A percentile compares a stretch with the other conserved stretches of the same genome.
phyloP scores from a whole-genome alignment of 2,329 filamentous ascomycete genomes.

The Scytalidium sp. region DNA sequence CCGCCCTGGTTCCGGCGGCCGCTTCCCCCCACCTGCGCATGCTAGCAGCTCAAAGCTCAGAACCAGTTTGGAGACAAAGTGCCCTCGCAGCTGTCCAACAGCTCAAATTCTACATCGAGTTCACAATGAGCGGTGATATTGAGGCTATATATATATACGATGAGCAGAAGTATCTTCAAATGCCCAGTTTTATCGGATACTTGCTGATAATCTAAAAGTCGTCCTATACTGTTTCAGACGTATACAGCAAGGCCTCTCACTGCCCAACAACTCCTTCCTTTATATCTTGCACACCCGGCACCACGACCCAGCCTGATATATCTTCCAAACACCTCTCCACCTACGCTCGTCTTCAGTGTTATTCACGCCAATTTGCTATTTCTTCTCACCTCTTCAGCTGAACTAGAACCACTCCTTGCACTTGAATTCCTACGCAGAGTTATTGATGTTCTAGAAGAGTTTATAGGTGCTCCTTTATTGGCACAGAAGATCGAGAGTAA shows the following conservation, averaged over 20 bases:
- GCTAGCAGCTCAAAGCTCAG: background rate
- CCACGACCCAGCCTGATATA: conserved; percentile 87
- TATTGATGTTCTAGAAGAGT: conserved; percentile 90
- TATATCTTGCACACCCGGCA: conserved; percentile 78
- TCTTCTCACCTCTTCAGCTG: conserved; percentile 77
- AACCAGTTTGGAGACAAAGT: background rate
- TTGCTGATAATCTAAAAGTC: conserved; percentile 49
- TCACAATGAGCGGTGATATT: conserved; percentile 77
- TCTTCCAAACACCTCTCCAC: conserved; percentile 75
- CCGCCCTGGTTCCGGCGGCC: background rate
- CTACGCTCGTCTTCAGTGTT: conserved; percentile 85
- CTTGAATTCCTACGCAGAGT: conserved; percentile 94
- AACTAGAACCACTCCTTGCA: conserved; percentile 84
- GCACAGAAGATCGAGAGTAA: conserved; percentile 82
- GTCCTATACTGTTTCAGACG: conserved; percentile 80
- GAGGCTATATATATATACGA: conserved; percentile 97
- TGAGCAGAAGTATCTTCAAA: conserved; percentile 73
- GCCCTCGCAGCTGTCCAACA: conserved; percentile 7
- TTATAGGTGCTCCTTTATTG: conserved; percentile 82
- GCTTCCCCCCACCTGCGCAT: conserved; percentile 1
- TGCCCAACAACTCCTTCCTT: conserved; percentile 72
- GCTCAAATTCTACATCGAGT: conserved; percentile 8
- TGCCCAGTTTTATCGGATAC: conserved; percentile 10
- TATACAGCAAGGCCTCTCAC: conserved; percentile 81
- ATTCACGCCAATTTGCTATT: conserved; percentile 85